Base-by-base conservation (phyloP, 2,329 filamentous ascomycete genomes). In the Monosporascus sp. region DNA sequence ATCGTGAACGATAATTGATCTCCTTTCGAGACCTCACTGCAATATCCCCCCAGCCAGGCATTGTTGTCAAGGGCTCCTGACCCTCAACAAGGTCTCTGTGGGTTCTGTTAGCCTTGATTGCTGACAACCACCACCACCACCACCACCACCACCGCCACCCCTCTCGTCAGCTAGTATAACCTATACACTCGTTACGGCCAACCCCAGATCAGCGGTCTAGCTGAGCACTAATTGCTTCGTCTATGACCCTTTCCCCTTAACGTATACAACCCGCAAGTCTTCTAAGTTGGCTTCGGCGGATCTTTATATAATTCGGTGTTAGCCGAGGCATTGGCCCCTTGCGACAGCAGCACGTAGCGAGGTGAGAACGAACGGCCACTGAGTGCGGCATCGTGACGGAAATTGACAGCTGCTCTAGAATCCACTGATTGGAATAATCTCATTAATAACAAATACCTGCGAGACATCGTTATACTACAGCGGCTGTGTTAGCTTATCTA, bases 11-110 rank as follows among this genome's bases (percentile, higher is more conserved):
- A 55, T 52, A 47, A 47, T 50, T 43, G 50, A 53, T 57, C 55
- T 51, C 54, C 48, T 41, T 52, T 51, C 54, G 57, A 59, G 57
- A 54, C 53, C 50, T 55, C 54, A 53, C 43, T 57, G 52, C 37
- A 48, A 56, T 53, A 19, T 37, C 50, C 38, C 54, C 48, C 51
- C 24, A 6, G 53, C 50, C 54, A 59, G 55, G 51, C 54, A 58
- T 59, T 57, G 44, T 48, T 53, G 22, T 52, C 48, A 44, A 48
- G 55, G 55, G 56, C 8, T 44, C 19, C 43, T 26, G 24, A 46
- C 43, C 1, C 24, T 46, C 43, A 2, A 26, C 14, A 14, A 17
- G 43, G 43, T 46, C 43, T 46, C 43, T 22, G 43, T 26, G 17
- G 43, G 43, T 43, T 14, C 24, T 3, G 38, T 20, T 14, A n/a